These are phyloP conservation scores for Beauveria sp. DNA, from an alignment of 2,329 filamentous ascomycete species.

Conservation along the genomic window DNA sequence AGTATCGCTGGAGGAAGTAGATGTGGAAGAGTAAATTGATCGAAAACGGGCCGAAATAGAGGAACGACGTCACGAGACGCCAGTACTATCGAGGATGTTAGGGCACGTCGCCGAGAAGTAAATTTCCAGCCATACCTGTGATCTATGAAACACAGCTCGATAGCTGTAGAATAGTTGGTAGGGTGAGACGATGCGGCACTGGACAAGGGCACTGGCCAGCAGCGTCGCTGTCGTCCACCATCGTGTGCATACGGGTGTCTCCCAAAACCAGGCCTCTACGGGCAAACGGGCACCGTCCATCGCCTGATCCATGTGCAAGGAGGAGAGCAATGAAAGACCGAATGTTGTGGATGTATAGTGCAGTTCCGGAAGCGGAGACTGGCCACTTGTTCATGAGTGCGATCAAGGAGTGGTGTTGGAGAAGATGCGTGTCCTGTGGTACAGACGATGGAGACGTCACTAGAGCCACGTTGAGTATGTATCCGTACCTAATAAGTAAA, in stretches of 20 bases:
- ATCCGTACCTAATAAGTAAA: no score
- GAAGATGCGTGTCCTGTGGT: constrained; percentile 3
- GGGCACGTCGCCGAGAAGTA: neutral
- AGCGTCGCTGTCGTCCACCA: constrained; percentile 97
- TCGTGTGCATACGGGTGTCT: constrained; percentile 92
- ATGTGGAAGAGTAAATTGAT: constrained; percentile 95
- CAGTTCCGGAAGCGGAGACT: neutral
- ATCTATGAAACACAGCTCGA: constrained; percentile 81
- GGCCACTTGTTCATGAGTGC: neutral
- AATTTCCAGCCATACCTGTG: constrained; percentile 55
- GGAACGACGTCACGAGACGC: constrained; percentile 91
- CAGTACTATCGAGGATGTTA: constrained; percentile 62
- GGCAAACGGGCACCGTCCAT: constrained; percentile 62
- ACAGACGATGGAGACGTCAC: constrained; percentile 6
- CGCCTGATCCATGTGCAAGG: constrained; percentile 45
- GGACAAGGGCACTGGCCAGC: constrained; percentile 78
- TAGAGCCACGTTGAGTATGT: constrained; percentile 1
- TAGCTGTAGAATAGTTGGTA: constrained; percentile 98
- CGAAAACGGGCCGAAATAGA: constrained; percentile 92
- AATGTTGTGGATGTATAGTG: neutral
- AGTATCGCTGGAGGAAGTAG: constrained; percentile 96
- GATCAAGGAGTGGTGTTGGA: neutral
- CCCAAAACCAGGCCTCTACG: constrained; percentile 96
- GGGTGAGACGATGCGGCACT: constrained; percentile 85
- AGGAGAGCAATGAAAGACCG: neutral